Conservation (phyloP, 23 red algal species). For the Gracilaria domingensis region DNA sequence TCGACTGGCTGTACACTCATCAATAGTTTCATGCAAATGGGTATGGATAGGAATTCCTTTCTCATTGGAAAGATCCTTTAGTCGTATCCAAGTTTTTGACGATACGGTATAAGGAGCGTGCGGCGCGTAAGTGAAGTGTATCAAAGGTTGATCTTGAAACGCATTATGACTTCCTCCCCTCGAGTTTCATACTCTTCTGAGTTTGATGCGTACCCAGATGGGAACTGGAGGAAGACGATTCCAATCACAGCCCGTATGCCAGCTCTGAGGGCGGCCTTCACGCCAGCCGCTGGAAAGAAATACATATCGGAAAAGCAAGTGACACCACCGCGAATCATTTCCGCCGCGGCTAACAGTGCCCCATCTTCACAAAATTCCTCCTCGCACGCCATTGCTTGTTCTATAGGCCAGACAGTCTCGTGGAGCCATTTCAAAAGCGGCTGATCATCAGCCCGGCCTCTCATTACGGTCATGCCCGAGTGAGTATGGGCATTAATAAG, state of each 20-base stretch:
- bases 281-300: constrained; percentile 84
- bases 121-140: constrained; percentile 91
- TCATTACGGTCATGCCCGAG: constrained; percentile 93
- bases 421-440: constrained; percentile 87
- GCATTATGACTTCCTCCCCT: constrained; percentile 51
- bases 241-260: constrained; percentile 94
- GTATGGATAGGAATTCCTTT: constrained; percentile 83
- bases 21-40: constrained; percentile 95
- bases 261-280: constrained; percentile 43
- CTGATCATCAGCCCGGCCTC: constrained; percentile 91
- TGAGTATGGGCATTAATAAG: constrained; percentile 99
- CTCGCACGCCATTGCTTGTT: constrained; percentile 70
- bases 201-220: constrained; percentile 60
- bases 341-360: constrained; percentile 70
- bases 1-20: constrained; percentile 75
- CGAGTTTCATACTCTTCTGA: constrained; percentile 72
- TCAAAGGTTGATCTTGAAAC: constrained; percentile 45
- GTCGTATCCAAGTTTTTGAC: constrained; percentile 54
- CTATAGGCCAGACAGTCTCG: constrained; percentile 89
- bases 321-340: constrained; percentile 90
- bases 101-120: constrained; percentile 97
- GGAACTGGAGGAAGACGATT: constrained; percentile 86
- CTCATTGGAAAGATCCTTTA: constrained; percentile 29
- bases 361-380: constrained; percentile 88
- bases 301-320: constrained; percentile 98